Evolutionary conservation across 2,329 filamentous ascomycete genomes (phyloP).

Genomic region (Aspergillus vadensis): DNA sequence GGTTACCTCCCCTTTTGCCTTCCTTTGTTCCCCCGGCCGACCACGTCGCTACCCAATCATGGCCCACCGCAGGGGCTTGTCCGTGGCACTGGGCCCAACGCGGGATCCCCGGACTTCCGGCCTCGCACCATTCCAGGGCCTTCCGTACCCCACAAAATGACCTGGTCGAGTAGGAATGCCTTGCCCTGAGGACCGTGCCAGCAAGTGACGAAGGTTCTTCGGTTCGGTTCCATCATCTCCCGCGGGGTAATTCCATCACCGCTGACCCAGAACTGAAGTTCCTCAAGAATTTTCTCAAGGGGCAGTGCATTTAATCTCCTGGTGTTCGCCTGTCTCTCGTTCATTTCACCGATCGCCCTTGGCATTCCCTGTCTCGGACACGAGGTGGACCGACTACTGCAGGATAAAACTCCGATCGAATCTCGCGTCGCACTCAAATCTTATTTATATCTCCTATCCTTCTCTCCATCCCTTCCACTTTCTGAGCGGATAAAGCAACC

Average conservation of each 20-base stretch:
- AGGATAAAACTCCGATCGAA: slow-evolving; percentile 6
- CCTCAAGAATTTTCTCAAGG: background rate
- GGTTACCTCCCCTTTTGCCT: background rate
- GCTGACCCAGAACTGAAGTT: background rate
- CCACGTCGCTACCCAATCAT: background rate
- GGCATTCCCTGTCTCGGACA: slow-evolving; percentile 10
- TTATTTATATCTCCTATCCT: slow-evolving; percentile 4
- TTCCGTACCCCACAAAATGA: background rate
- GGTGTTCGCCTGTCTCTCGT: background rate
- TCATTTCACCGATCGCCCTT: slow-evolving; percentile 10
- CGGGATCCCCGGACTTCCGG: slow-evolving; percentile 1
- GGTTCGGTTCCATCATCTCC: background rate
- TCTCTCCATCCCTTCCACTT: background rate
- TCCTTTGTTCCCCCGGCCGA: background rate
- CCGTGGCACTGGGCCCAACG: background rate
- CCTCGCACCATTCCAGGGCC: background rate
- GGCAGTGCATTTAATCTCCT: background rate
- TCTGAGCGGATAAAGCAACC: background rate
- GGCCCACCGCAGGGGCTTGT: background rate
- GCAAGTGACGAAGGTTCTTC: background rate
- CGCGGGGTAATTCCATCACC: background rate
- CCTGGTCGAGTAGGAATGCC: background rate
- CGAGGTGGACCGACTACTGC: slow-evolving; percentile 7
- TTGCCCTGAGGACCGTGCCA: background rate
- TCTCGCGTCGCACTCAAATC: background rate